A percentile compares a stretch with the other conserved stretches of the same genome.
Conservation (phyloP, 352 stramenopile species). For the Phytophthora citricola region DNA sequence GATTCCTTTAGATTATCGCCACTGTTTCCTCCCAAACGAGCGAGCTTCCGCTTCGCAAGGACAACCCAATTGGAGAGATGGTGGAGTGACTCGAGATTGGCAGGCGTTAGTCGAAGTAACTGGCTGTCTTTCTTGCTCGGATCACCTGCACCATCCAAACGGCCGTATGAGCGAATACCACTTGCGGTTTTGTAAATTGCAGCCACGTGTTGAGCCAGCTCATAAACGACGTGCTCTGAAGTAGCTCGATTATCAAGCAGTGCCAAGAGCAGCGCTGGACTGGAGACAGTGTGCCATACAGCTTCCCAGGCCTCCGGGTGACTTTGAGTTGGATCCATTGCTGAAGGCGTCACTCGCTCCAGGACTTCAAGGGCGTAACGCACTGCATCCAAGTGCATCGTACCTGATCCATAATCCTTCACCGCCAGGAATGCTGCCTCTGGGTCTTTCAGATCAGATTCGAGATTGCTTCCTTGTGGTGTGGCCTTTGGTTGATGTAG, state of each 20-base stretch:
- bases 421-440: slow-evolving; percentile 50
- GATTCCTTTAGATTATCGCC: slow-evolving; percentile 9
- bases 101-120: slow-evolving; percentile 44
- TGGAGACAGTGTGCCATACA: slow-evolving; percentile 55
- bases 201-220: slow-evolving; percentile 64
- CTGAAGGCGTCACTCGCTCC: slow-evolving; percentile 36
- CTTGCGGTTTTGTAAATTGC: slow-evolving; percentile 57
- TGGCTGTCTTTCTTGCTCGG: slow-evolving; percentile 18
- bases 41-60: slow-evolving; percentile 75
- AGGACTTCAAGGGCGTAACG: slow-evolving; percentile 71
- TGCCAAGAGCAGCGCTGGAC: slow-evolving; percentile 74
- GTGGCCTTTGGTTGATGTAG: slow-evolving; percentile 17
- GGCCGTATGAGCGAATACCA: slow-evolving; percentile 52
- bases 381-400: slow-evolving; percentile 63
- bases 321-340: slow-evolving; percentile 40
- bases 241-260: slow-evolving; percentile 48
- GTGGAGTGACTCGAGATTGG: slow-evolving; percentile 79
- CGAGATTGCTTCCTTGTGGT: slow-evolving; percentile 8
- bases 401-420: slow-evolving; percentile 54
- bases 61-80: slow-evolving; percentile 86
- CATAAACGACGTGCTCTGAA: slow-evolving; percentile 53
- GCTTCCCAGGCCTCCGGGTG: slow-evolving; percentile 43
- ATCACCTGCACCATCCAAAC: slow-evolving; percentile 39
- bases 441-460: slow-evolving; percentile 17
- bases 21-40: slow-evolving; percentile 54